Conservation (phyloP, 495 filamentous ascomycete species). For the Hypoxylon perforatum region DNA sequence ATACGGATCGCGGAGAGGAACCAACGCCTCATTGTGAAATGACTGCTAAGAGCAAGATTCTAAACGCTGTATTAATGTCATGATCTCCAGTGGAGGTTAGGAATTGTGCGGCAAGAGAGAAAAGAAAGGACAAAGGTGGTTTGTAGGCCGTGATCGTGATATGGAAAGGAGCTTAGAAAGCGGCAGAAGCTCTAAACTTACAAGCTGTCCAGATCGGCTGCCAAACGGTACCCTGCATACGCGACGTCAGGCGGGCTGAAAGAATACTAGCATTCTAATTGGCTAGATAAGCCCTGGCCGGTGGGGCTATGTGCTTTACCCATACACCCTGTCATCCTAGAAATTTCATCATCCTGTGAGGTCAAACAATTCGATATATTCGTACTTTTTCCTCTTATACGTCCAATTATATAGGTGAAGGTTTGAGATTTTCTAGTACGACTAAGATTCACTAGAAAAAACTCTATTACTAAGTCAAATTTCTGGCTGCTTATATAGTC, state of each 20-base stretch:
- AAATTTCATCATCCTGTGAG: no score
- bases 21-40: constrained; percentile 53
- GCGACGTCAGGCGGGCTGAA: constrained; percentile 38
- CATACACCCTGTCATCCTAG: no score
- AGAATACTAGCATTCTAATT: constrained; percentile 11
- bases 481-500: no score
- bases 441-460: no score
- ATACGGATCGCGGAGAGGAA: constrained; percentile 56
- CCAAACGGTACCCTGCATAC: constrained; percentile 15
- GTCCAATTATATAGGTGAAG: not conserved
- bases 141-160: constrained; percentile 5
- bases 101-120: not conserved
- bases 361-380: no score
- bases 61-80: constrained; percentile 41
- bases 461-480: no score
- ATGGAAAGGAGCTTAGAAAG: not conserved
- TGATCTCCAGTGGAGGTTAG: constrained; percentile 37
- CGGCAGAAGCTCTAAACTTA: constrained; percentile 27
- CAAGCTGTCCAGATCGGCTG: constrained; percentile 50
- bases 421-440: no score
- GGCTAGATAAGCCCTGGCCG: constrained; percentile 6
- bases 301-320: constrained; percentile 6
- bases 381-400: not conserved
- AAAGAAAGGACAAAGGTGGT: constrained; percentile 1
- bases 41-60: constrained; percentile 45